phyloP scores from a whole-genome alignment of 129 eudicot genomes.

The Gnaphalium uliginosum region DNA sequence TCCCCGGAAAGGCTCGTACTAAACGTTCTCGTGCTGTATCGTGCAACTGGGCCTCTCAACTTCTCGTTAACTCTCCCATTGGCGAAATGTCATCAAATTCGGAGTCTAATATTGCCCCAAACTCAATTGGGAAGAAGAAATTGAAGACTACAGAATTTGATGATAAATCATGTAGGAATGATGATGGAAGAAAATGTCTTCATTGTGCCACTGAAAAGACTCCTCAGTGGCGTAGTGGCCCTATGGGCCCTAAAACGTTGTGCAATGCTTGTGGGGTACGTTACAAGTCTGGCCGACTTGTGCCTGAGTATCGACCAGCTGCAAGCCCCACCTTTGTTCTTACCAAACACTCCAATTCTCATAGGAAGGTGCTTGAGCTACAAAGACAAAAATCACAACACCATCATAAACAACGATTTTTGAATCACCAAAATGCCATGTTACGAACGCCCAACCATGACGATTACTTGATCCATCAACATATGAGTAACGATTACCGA shows the following conservation, averaged over 20 bases:
- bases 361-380: slow-evolving; percentile 79
- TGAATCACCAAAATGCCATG: slow-evolving; percentile 46
- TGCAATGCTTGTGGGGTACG: slow-evolving; percentile 91
- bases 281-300: slow-evolving; percentile 82
- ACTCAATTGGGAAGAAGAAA: slow-evolving; percentile 37
- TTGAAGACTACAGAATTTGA: not conserved
- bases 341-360: slow-evolving; percentile 84
- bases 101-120: slow-evolving; percentile 26
- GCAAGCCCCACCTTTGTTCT: slow-evolving; percentile 83
- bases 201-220: slow-evolving; percentile 86
- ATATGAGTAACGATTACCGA: slow-evolving; percentile 47
- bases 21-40: slow-evolving; percentile 82
- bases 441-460: slow-evolving; percentile 43
- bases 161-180: not conserved
- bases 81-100: slow-evolving; percentile 27
- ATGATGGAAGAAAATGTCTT: slow-evolving; percentile 62
- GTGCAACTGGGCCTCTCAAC: slow-evolving; percentile 64
- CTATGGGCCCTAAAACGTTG: slow-evolving; percentile 75
- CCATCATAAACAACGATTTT: slow-evolving; percentile 27
- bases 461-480: slow-evolving; percentile 68
- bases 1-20: slow-evolving; percentile 88
- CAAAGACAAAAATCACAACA: slow-evolving; percentile 50
- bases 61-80: slow-evolving; percentile 30
- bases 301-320: slow-evolving; percentile 86
- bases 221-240: slow-evolving; percentile 92